phyloP scores from a whole-genome alignment of 768 basidiomycete species.

The Boletus reticulatus region DNA sequence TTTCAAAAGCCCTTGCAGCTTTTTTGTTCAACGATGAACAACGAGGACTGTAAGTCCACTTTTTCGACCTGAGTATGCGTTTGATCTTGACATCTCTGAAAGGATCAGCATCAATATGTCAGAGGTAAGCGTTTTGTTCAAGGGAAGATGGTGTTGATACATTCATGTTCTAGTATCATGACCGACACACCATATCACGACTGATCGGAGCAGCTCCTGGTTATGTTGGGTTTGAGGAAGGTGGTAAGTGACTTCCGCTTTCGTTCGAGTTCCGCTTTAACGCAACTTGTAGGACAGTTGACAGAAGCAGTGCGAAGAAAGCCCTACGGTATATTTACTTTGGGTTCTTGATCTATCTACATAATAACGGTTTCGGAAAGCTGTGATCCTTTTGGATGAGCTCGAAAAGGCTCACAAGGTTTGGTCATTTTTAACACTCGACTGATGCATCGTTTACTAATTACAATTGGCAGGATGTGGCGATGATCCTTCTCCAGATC shows the following conservation, averaged over 20 bases:
- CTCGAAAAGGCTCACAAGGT: slow-evolving; percentile 84
- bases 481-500: slow-evolving; percentile 88
- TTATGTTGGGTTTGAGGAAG: slow-evolving; percentile 76
- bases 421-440: not conserved
- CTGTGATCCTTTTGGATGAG: slow-evolving; percentile 66
- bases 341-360: not conserved
- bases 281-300: slow-evolving; percentile 43
- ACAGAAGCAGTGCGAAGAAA: slow-evolving; percentile 63
- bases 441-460: not conserved
- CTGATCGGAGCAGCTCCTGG: slow-evolving; percentile 93
- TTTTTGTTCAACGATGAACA: slow-evolving; percentile 92
- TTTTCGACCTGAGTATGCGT: not conserved
- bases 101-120: slow-evolving; percentile 95
- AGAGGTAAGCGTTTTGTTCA: slow-evolving; percentile 42
- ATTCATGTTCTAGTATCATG: slow-evolving; percentile 62
- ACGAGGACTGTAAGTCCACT: slow-evolving; percentile 66
- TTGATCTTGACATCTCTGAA: not conserved
- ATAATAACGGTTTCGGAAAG: slow-evolving; percentile 23
- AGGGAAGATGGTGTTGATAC: not conserved
- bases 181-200: slow-evolving; percentile 87
- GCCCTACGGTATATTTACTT: slow-evolving; percentile 45
- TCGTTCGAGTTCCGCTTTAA: not conserved
- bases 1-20: slow-evolving; percentile 82
- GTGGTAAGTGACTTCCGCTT: slow-evolving; percentile 44
- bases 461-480: slow-evolving; percentile 58